phyloP scores from a whole-genome alignment of 306 rosid genomes.

The Cicer judaicum region DNA sequence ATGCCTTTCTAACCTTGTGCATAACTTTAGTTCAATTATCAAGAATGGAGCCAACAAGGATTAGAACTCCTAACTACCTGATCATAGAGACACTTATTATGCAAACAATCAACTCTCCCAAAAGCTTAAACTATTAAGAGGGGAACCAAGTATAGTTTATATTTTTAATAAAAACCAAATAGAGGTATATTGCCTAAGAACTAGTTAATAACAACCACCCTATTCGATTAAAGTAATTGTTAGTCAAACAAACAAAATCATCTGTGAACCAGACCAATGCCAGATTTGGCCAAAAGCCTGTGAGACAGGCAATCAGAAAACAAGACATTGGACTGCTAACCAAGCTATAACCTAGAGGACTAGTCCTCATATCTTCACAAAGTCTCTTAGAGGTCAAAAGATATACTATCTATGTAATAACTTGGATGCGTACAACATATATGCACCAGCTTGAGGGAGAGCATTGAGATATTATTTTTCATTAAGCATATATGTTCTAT shows the following conservation, averaged over 20 bases:
- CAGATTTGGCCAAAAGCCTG: neutral
- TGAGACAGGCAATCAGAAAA: neutral
- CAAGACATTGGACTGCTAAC: constrained; percentile 3
- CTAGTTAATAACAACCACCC: neutral
- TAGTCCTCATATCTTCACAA: neutral
- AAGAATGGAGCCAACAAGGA: neutral
- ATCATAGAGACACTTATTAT: neutral
- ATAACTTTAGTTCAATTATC: neutral
- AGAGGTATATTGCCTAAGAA: neutral
- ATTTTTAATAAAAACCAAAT: neutral
- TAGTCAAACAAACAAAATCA: neutral
- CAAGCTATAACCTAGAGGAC: neutral
- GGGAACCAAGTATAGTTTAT: neutral
- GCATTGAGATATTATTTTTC: neutral
- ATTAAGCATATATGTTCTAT: neutral
- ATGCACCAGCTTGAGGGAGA: neutral
- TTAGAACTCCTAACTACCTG: constrained; percentile 6
- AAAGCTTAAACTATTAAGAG: neutral
- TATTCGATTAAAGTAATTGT: neutral
- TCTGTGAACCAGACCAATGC: neutral
- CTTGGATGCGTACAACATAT: neutral
- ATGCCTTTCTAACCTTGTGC: neutral
- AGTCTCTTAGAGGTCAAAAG: neutral
- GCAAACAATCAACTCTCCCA: neutral
- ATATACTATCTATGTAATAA: too few species aligned